A percentile compares a stretch with the other conserved stretches of the same genome.
Conservation (phyloP, 176 grass and related monocot genomes). For the Oryza australiensis region DNA sequence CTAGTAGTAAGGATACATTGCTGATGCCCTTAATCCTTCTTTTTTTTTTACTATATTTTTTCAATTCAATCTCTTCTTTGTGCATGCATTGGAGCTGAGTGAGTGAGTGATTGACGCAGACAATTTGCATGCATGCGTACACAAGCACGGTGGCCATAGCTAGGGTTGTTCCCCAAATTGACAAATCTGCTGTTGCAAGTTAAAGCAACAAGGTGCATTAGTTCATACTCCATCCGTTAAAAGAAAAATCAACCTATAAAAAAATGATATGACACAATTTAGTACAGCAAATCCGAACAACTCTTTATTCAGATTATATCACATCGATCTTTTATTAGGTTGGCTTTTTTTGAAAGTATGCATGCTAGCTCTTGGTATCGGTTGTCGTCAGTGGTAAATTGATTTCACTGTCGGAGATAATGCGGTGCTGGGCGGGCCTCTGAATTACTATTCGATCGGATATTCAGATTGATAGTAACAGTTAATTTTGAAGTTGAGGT, state of each 20-base stretch:
- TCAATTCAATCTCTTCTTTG: not conserved
- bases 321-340: no score
- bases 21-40: not conserved
- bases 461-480: not conserved
- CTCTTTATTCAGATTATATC: no score
- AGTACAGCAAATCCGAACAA: no score
- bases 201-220: not conserved
- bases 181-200: constrained; percentile 24
- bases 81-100: not conserved
- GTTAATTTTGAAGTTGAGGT: not conserved
- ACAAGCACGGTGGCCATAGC: constrained; percentile 22
- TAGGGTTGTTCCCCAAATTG: constrained; percentile 28
- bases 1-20: no score
- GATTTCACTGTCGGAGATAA: not conserved
- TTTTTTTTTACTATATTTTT: no score
- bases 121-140: constrained; percentile 36
- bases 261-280: no score
- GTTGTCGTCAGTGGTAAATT: not conserved
- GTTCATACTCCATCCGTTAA: no score
- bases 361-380: not conserved
- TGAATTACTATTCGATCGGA: not conserved
- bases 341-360: no score
- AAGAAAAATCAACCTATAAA: no score
- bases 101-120: constrained; percentile 43
- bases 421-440: not conserved